Evolutionary conservation across 139 green algal genomes (phyloP).

Genomic region (Tetratostichococcus sp.): DNA sequence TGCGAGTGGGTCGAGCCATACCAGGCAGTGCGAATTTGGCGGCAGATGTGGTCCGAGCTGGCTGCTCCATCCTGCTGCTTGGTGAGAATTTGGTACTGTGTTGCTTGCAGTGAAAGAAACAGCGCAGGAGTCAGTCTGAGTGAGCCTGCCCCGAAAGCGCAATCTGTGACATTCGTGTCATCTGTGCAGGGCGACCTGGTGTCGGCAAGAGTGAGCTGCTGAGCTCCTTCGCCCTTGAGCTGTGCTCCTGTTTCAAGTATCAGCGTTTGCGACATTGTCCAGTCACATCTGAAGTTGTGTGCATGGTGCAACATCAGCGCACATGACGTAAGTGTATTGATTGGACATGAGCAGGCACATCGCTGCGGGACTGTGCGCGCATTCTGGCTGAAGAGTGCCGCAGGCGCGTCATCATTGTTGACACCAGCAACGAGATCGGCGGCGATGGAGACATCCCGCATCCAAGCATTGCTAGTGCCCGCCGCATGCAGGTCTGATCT

Average conservation of each 20-base stretch:
- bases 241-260: slow-evolving; percentile 10
- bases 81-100: slow-evolving; percentile 4
- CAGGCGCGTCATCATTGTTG: slow-evolving; percentile 77
- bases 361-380: neutral
- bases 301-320: no score
- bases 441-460: slow-evolving; percentile 84
- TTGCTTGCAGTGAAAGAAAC: no score
- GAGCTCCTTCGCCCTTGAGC: slow-evolving; percentile 15
- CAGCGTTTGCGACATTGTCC: no score
- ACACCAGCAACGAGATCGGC: slow-evolving; percentile 94
- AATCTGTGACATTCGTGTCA: no score
- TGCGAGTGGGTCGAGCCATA: slow-evolving; percentile 64
- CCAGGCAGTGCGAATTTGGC: slow-evolving; percentile 50
- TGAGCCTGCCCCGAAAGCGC: no score
- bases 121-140: no score
- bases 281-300: no score
- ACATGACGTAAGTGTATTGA: no score
- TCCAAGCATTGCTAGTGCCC: slow-evolving; percentile 45
- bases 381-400: slow-evolving; percentile 6
- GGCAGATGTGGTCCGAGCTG: slow-evolving; percentile 27
- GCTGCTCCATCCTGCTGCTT: slow-evolving; percentile 43
- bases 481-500: slow-evolving; percentile 50
- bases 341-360: neutral
- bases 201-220: slow-evolving; percentile 87
- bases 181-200: slow-evolving; percentile 42